Percentiles rank a stretch among this genome's conserved stretches.
Evolutionary conservation across 2,329 filamentous ascomycete species (phyloP).

Genomic region (Coniochaeta hoffmannii): DNA sequence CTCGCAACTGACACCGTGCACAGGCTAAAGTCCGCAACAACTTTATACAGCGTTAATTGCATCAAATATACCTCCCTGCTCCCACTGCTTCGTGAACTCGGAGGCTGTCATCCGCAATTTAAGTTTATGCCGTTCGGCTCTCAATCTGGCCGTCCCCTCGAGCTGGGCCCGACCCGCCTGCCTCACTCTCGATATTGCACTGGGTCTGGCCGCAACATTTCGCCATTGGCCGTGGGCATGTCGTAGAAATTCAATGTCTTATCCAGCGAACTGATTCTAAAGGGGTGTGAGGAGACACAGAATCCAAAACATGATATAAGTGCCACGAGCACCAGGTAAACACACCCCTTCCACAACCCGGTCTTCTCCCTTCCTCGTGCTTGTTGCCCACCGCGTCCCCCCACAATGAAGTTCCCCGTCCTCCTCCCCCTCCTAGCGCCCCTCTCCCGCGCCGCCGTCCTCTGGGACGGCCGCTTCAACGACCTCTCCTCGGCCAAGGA

Average conservation of each 20-base stretch:
- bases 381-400: background rate
- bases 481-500: constrained; percentile 45
- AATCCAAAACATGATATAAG: background rate
- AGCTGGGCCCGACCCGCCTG: constrained; percentile 7
- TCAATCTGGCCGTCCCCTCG: background rate
- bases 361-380: background rate
- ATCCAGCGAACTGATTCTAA: no score
- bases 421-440: constrained; percentile 12
- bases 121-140: background rate
- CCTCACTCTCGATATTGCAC: background rate
- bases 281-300: no score
- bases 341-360: background rate
- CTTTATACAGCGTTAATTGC: constrained; percentile 6
- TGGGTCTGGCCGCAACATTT: background rate
- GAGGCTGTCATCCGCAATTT: constrained; percentile 14
- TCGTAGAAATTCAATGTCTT: no score
- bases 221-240: background rate
- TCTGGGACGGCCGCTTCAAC: constrained; percentile 62
- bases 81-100: constrained; percentile 6
- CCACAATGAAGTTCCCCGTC: constrained; percentile 6
- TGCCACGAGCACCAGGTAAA: background rate
- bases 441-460: constrained; percentile 15
- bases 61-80: constrained; percentile 1
- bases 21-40: constrained; percentile 11
- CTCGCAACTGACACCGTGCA: background rate